A percentile compares a stretch with the other conserved stretches of the same genome.
These are phyloP conservation scores for Eucalyptus marginata DNA, from an alignment of 345 rosid species.

Conservation along the genomic window DNA sequence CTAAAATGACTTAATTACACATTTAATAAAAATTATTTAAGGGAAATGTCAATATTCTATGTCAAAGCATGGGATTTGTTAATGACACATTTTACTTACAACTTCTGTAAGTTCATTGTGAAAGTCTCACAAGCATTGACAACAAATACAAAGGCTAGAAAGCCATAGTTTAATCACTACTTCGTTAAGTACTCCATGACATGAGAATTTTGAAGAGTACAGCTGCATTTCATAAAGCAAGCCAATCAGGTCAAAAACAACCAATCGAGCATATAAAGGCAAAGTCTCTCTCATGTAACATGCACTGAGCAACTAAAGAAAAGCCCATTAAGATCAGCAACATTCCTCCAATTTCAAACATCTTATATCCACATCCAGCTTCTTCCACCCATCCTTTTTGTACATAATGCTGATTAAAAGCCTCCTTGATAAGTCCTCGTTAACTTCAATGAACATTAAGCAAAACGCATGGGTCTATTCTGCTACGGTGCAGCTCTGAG, in stretches of 20 bases:
- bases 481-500: not conserved
- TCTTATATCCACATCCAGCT: not conserved
- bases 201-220: not conserved
- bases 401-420: not conserved
- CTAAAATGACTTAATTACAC: not conserved
- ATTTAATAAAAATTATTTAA: not conserved
- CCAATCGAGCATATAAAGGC: not conserved
- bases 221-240: not conserved
- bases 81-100: not conserved
- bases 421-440: not conserved
- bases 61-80: not conserved
- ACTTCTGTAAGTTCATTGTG: not conserved
- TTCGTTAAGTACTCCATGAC: not conserved
- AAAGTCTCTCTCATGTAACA: not conserved
- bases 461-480: not conserved
- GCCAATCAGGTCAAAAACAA: not conserved
- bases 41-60: not conserved
- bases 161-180: not conserved
- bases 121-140: not conserved
- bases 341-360: not conserved
- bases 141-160: not conserved
- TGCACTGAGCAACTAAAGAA: not conserved
- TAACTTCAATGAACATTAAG: not conserved
- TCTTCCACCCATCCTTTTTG: not conserved
- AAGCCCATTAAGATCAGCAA: not conserved